Evolutionary conservation across 352 stramenopile species (phyloP).

Genomic region (Nothophytophthora sp.): DNA sequence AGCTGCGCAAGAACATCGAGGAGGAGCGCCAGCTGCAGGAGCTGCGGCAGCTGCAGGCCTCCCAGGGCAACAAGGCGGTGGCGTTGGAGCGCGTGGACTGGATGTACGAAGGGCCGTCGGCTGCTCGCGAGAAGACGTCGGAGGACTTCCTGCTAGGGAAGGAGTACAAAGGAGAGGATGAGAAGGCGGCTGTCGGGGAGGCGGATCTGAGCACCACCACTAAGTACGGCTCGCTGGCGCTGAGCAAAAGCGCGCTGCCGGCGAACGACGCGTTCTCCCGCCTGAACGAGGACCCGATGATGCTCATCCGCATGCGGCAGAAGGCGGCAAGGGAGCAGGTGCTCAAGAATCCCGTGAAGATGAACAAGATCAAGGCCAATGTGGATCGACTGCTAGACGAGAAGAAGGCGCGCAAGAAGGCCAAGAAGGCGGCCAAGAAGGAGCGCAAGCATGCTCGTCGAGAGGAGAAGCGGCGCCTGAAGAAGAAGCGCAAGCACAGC

Average conservation of each 20-base stretch:
- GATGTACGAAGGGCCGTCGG: constrained; percentile 97
- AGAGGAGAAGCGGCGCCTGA: constrained; percentile 35
- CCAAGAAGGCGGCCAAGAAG: constrained; percentile 73
- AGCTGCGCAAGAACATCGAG: constrained; percentile 97
- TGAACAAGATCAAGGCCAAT: constrained; percentile 83
- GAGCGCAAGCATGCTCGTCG: constrained; percentile 45
- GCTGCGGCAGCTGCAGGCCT: constrained; percentile 90
- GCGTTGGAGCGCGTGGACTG: constrained; percentile 91
- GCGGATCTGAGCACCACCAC: constrained; percentile 57
- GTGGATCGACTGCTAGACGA: constrained; percentile 79
- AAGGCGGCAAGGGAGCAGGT: constrained; percentile 78
- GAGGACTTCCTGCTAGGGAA: constrained; percentile 96
- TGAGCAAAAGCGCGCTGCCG: constrained; percentile 49
- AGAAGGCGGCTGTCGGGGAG: constrained; percentile 25
- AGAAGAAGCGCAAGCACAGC: constrained; percentile 48
- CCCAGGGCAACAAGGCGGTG: constrained; percentile 79
- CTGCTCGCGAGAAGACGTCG: constrained; percentile 54
- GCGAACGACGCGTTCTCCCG: constrained; percentile 93
- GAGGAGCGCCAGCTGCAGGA: constrained; percentile 96
- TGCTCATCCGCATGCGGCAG: constrained; percentile 91
- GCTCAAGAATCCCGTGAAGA: constrained; percentile 91
- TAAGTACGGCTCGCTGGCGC: constrained; percentile 69
- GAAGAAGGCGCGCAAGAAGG: constrained; percentile 75
- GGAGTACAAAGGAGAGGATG: constrained; percentile 62
- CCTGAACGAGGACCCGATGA: constrained; percentile 97